phyloP scores from a whole-genome alignment of 2,329 filamentous ascomycete genomes.

The Sporothrix dimorphospora region DNA sequence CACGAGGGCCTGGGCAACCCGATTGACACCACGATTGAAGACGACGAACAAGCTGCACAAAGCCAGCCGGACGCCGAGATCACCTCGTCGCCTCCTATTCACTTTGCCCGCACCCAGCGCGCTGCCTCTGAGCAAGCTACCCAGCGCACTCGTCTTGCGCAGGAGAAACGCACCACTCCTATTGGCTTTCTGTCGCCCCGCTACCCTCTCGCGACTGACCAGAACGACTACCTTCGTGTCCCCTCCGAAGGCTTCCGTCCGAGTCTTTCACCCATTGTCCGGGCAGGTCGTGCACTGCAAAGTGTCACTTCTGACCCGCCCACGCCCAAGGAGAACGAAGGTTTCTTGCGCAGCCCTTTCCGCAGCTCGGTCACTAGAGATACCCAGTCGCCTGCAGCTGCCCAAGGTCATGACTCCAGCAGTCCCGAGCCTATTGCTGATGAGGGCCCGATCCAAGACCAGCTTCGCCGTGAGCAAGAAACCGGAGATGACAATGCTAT shows the following conservation, averaged over 20 bases:
- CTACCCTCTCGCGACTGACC: slow-evolving; percentile 17
- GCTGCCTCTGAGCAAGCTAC: not conserved
- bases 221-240: slow-evolving; percentile 34
- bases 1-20: not conserved
- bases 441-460: not conserved
- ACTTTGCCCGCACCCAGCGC: not conserved
- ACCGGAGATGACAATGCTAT: not conserved
- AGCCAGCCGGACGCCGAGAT: slow-evolving; percentile 1
- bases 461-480: slow-evolving; percentile 13
- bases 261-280: slow-evolving; percentile 60
- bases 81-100: slow-evolving; percentile 29
- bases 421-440: slow-evolving; percentile 17
- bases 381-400: slow-evolving; percentile 39
- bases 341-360: slow-evolving; percentile 60
- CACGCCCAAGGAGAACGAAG: slow-evolving; percentile 56
- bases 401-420: not conserved
- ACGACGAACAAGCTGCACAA: slow-evolving; percentile 27
- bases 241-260: slow-evolving; percentile 45
- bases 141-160: not conserved
- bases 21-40: not conserved
- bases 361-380: slow-evolving; percentile 44
- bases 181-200: slow-evolving; percentile 29
- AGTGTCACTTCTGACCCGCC: slow-evolving; percentile 62
- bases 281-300: slow-evolving; percentile 59
- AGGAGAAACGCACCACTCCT: slow-evolving; percentile 17